Evolutionary conservation across 805 yeast genomes (phyloP), one percentile per base, ranked within the genome.

Genomic region (Kurtzmaniella cleridarum): DNA sequence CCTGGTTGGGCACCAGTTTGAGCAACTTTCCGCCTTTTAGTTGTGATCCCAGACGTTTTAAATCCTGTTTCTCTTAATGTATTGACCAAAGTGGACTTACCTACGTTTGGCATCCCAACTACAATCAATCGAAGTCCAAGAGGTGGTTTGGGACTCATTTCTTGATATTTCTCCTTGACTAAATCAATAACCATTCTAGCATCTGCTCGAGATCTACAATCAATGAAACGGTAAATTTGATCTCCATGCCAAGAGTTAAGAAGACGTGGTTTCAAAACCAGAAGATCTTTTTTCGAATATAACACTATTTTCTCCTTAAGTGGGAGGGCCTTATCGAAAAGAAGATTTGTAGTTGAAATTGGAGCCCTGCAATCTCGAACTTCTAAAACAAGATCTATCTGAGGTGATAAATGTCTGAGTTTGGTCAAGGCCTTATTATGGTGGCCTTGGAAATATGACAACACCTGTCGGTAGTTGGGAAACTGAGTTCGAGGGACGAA

Each of bases 101-200:
- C 98, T n/a, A 89, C 95, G 56, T 93, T 93, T 1, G 98, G 98
- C 93, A 93, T 85, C 0, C 98, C 98, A 5, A 83, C 80, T 33
- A 91, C 76, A 68, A 90, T 68, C 41, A 85, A 59, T 16, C 89
- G 62, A 35, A 84, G 64, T 0, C 98, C 98, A 42, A 89, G 59
- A 0, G 97, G 96, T 0, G 96, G 95, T 1, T 81, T 76, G 0
- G 91, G 87, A 14, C 57, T 59, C 71, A 78, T 65, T 3, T 55
- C 45, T 20, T 58, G 45, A 49, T 75, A 72, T 38, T 64, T 62
- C 38, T 71, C 67, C 28, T 66, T 67, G 3, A 86, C 64, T 10
- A 67, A 49, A 8, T 73, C 67, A 12, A 84, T 62, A 3, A 90
- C 56, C 32, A 62, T 59, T 11, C 55, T 57, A 1, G 80, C 77